These are phyloP conservation scores for Hagleromyces aurorensis DNA, from an alignment of 805 yeast genomes.

Conservation along the genomic window DNA sequence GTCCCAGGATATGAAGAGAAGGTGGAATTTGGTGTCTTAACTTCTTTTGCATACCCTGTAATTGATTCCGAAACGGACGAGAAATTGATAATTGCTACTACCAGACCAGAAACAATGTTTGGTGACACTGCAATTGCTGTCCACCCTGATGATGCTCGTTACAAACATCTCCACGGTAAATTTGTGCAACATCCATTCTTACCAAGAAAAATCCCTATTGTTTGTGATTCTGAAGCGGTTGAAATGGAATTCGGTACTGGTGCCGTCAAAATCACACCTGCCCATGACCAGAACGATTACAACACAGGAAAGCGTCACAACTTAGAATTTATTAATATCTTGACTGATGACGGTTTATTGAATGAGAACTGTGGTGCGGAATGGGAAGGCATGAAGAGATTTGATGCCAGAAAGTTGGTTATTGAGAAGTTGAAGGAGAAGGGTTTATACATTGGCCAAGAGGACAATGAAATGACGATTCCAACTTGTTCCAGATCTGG, in stretches of 20 bases:
- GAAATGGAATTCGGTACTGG: slow-evolving; percentile 99
- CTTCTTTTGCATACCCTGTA: slow-evolving; percentile 90
- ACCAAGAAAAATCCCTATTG: slow-evolving; percentile 76
- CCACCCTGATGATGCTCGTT: slow-evolving; percentile 91
- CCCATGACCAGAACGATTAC: slow-evolving; percentile 97
- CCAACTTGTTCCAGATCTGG: slow-evolving; percentile 96
- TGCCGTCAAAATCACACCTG: slow-evolving; percentile 98
- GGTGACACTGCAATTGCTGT: slow-evolving; percentile 99
- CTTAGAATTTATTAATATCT: slow-evolving; percentile 80
- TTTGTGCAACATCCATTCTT: slow-evolving; percentile 85
- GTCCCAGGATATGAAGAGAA: slow-evolving; percentile 89
- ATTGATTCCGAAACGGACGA: slow-evolving; percentile 65
- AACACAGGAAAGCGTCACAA: slow-evolving; percentile 90
- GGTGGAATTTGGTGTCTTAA: slow-evolving; percentile 92
- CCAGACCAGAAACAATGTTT: slow-evolving; percentile 97
- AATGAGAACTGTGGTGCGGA: slow-evolving; percentile 85
- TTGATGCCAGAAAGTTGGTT: slow-evolving; percentile 83
- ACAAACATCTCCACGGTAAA: slow-evolving; percentile 91
- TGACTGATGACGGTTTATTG: slow-evolving; percentile 85
- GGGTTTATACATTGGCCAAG: slow-evolving; percentile 74
- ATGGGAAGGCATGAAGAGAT: slow-evolving; percentile 86
- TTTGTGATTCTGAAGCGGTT: slow-evolving; percentile 87
- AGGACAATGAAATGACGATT: slow-evolving; percentile 92
- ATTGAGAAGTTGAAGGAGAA: slow-evolving; percentile 68
- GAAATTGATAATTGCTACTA: slow-evolving; percentile 86